phyloP scores from a whole-genome alignment of 2,329 filamentous ascomycete genomes.

The Exophiala bonariae region DNA sequence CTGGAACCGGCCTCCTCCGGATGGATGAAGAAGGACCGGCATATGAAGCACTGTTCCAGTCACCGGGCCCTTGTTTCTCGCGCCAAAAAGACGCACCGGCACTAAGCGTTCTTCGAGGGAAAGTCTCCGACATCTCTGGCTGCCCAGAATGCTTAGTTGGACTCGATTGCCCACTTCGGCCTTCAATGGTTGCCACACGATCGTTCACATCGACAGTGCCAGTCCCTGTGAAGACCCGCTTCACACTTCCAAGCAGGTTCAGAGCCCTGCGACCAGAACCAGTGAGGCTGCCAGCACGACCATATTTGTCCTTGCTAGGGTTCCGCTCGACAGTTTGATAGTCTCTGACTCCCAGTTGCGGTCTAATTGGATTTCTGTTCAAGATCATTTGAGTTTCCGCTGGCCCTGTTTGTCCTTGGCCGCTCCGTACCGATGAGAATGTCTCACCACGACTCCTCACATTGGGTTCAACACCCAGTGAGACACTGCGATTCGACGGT shows the following conservation, averaged over 20 bases:
- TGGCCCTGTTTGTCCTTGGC: constrained; percentile 7
- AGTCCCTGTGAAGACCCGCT: constrained; percentile 59
- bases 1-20: constrained; percentile 34
- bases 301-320: constrained; percentile 32
- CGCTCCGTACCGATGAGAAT: constrained; percentile 20
- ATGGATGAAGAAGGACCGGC: constrained; percentile 36
- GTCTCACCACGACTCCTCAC: constrained; percentile 13
- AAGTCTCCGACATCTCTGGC: constrained; percentile 22
- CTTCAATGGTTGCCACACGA: constrained; percentile 20
- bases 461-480: constrained; percentile 16
- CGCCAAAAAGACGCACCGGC: constrained; percentile 50
- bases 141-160: constrained; percentile 18
- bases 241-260: constrained; percentile 69
- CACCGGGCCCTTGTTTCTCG: constrained; percentile 51
- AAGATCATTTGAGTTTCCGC: constrained; percentile 22
- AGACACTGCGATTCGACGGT: constrained; percentile 27
- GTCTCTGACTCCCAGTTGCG: constrained; percentile 9
- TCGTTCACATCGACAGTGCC: constrained; percentile 32
- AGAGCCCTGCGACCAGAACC: constrained; percentile 60
- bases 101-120: constrained; percentile 48
- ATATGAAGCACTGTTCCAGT: constrained; percentile 47
- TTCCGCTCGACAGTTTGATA: constrained; percentile 22
- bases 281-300: constrained; percentile 53
- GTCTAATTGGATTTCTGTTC: constrained; percentile 17
- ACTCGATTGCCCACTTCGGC: constrained; percentile 18